phyloP scores from a whole-genome alignment of 805 yeast genomes.

The Saturnispora halmiae region DNA sequence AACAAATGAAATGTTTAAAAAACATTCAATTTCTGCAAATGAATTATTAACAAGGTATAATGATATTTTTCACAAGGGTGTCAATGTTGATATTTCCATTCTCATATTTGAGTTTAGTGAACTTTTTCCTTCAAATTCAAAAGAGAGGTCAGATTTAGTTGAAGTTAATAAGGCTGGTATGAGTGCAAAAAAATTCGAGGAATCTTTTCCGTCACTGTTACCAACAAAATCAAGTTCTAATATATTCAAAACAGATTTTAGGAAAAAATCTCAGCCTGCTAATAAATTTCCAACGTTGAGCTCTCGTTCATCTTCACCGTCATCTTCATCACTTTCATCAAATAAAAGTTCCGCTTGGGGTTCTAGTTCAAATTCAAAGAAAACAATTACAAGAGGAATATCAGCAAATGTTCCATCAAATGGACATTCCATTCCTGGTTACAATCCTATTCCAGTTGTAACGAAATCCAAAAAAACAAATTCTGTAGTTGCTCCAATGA shows the following conservation, averaged over 20 bases:
- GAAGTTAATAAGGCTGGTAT: conserved; percentile 22
- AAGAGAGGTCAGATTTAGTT: conserved; percentile 33
- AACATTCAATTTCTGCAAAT: conserved; percentile 37
- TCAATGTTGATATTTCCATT: conserved; percentile 43
- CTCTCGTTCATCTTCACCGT: neutral
- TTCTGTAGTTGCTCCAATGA: conserved; percentile 16
- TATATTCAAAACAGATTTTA: too few relatives aligned
- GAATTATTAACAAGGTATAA: conserved; percentile 41
- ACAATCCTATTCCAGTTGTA: conserved; percentile 8
- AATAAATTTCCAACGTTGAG: conserved; percentile 5
- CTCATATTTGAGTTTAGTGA: conserved; percentile 55
- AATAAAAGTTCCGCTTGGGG: neutral
- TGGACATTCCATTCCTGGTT: conserved; percentile 18
- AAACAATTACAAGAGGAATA: conserved; percentile 15
- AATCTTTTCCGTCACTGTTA: conserved; percentile 43
- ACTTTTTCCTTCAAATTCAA: conserved; percentile 39
- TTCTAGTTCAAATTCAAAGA: neutral
- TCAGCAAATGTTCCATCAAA: conserved; percentile 14
- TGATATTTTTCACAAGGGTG: conserved; percentile 34
- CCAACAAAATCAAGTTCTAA: conserved; percentile 16
- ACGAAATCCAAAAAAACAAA: conserved; percentile 10
- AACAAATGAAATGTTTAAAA: conserved; percentile 40
- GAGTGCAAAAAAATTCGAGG: conserved; percentile 22
- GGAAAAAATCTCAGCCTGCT: neutral
- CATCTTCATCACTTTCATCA: neutral